These are phyloP conservation scores for Pseudogymnoascus sp. DNA, from an alignment of 2,329 filamentous ascomycete species.

Conservation along the genomic window DNA sequence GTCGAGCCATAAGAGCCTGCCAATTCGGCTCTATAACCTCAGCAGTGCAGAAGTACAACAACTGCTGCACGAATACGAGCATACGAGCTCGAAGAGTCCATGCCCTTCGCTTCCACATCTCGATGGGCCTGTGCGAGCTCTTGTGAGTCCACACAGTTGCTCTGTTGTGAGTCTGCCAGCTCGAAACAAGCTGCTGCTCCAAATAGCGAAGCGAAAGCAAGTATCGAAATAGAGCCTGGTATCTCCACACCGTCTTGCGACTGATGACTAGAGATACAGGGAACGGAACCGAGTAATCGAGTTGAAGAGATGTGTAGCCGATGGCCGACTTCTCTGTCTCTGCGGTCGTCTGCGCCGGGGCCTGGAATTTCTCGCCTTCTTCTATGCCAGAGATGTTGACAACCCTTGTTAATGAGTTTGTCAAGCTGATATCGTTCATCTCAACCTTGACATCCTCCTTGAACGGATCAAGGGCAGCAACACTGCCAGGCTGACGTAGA, in stretches of 20 bases:
- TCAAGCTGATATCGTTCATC: slow-evolving; percentile 91
- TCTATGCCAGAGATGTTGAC: slow-evolving; percentile 96
- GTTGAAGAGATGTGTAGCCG: slow-evolving; percentile 85
- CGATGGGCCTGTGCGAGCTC: slow-evolving; percentile 63
- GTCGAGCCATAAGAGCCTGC: slow-evolving; percentile 82
- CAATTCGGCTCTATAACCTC: slow-evolving; percentile 98
- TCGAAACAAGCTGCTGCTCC: slow-evolving; percentile 75
- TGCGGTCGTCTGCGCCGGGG: slow-evolving; percentile 55
- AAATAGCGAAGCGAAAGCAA: slow-evolving; percentile 82
- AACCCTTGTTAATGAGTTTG: slow-evolving; percentile 89
- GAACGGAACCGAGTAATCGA: slow-evolving; percentile 92
- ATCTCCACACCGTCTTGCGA: slow-evolving; percentile 91
- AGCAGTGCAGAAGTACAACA: slow-evolving; percentile 92
- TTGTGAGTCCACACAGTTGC: slow-evolving; percentile 74
- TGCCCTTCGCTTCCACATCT: slow-evolving; percentile 86
- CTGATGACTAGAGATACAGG: slow-evolving; percentile 92
- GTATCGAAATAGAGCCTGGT: slow-evolving; percentile 93
- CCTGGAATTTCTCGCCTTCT: slow-evolving; percentile 74
- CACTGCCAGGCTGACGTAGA: slow-evolving; percentile 88
- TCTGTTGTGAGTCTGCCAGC: slow-evolving; percentile 86
- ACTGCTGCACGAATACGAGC: slow-evolving; percentile 93
- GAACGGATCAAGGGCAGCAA: slow-evolving; percentile 90
- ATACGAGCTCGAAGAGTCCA: slow-evolving; percentile 90
- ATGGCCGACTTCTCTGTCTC: slow-evolving; percentile 80
- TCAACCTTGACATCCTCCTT: slow-evolving; percentile 97